phyloP scores from a whole-genome alignment of 192 early-diverging fungal species.

The Coemansia erecta region DNA sequence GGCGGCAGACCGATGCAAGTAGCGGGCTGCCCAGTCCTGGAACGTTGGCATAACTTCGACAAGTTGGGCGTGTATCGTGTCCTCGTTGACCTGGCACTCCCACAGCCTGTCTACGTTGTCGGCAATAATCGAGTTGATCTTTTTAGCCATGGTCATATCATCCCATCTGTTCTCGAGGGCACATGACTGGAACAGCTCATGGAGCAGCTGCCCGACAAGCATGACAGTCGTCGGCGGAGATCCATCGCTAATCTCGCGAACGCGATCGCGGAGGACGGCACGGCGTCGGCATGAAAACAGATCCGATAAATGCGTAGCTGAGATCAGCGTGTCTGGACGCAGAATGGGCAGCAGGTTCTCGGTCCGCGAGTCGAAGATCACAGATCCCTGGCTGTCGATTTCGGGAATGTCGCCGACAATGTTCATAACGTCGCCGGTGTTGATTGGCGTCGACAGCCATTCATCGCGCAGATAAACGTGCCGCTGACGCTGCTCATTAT shows the following conservation, averaged over 20 bases:
- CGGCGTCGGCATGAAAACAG: conserved; percentile 74
- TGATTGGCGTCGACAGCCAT: conserved; percentile 62
- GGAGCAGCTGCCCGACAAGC: conserved; percentile 80
- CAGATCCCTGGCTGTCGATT: conserved; percentile 2
- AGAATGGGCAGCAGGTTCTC: conserved; percentile 62
- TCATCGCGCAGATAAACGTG: conserved; percentile 61
- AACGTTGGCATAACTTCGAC: conserved; percentile 54
- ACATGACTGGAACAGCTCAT: conserved; percentile 74
- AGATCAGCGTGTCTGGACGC: conserved; percentile 79
- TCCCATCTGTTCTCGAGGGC: conserved; percentile 64
- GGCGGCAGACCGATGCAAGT: conserved; percentile 31
- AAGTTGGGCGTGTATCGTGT: conserved; percentile 49
- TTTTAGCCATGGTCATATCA: conserved; percentile 37
- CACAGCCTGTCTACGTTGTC: conserved; percentile 67
- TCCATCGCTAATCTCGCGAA: conserved; percentile 46
- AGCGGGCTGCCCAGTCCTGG: conserved; percentile 55
- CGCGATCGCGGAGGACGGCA: conserved; percentile 70
- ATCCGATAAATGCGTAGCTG: conserved; percentile 73
- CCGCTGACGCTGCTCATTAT: conserved; percentile 35
- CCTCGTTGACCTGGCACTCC: conserved; percentile 64
- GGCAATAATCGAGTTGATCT: conserved; percentile 56
- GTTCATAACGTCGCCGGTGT: conserved; percentile 64
- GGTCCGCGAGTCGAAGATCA: conserved; percentile 58
- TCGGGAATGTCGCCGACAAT: conserved; percentile 30
- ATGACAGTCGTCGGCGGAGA: conserved; percentile 57